Conservation (phyloP, 192 early-diverging fungal genomes). For the Coemansia sp. region DNA sequence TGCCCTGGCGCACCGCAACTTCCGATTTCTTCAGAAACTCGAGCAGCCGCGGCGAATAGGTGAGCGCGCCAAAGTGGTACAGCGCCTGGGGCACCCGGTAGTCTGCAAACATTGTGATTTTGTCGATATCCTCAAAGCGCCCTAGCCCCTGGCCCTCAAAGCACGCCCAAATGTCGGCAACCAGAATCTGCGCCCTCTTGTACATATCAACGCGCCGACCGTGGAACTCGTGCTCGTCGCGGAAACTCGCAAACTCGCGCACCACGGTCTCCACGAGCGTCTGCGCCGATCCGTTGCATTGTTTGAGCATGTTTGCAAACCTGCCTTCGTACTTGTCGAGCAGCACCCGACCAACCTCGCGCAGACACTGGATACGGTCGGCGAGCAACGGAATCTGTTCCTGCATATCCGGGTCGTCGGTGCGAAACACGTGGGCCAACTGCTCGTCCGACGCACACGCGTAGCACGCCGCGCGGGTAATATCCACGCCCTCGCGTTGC, state of each 20-base stretch:
- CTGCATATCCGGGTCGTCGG: constrained; percentile 45
- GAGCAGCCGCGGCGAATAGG: constrained; percentile 62
- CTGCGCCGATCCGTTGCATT: constrained; percentile 56
- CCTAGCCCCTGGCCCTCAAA: constrained; percentile 68
- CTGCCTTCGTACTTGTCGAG: constrained; percentile 58
- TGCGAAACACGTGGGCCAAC: constrained; percentile 60
- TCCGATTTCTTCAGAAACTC: constrained; percentile 42
- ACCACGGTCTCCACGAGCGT: constrained; percentile 58
- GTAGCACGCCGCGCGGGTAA: constrained; percentile 61
- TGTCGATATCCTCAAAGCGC: constrained; percentile 69
- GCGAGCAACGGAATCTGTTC: constrained; percentile 62
- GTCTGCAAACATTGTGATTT: constrained; percentile 90
- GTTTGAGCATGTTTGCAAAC: constrained; percentile 59
- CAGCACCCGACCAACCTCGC: constrained; percentile 70
- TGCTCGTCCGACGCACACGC: constrained; percentile 38
- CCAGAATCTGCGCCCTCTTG: constrained; percentile 83
- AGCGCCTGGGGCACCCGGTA: constrained; percentile 77
- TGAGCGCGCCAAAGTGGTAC: constrained; percentile 65
- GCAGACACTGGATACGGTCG: constrained; percentile 61
- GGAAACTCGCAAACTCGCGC: constrained; percentile 62
- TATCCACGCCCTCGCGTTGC: constrained; percentile 56
- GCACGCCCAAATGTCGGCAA: constrained; percentile 85
- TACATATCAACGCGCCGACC: constrained; percentile 62
- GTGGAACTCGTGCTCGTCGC: constrained; percentile 60
- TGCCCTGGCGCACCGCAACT: background rate